Evolutionary conservation across 106 monocot genomes (phyloP).

Genomic region (Iris macrosiphon): DNA sequence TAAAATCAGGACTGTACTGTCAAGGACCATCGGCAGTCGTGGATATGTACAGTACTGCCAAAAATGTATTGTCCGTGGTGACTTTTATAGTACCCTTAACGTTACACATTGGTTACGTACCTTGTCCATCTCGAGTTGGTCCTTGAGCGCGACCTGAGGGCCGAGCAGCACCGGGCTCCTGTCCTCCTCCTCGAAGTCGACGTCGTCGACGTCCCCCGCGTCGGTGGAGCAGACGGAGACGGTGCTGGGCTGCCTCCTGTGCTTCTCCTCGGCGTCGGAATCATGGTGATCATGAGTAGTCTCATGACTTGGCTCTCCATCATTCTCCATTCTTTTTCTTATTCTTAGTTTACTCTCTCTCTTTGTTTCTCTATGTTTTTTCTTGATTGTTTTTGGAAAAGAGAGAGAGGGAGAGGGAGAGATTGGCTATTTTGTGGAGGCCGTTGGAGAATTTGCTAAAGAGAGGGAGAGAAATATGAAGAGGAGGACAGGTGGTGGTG

Average conservation of each 20-base stretch:
- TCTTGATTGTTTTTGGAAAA: background rate
- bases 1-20: too few relatives aligned
- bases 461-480: too few relatives aligned
- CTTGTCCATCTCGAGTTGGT: constrained; percentile 80
- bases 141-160: constrained; percentile 60
- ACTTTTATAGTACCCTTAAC: too few relatives aligned
- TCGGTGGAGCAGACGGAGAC: constrained; percentile 3
- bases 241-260: background rate
- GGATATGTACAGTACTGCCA: too few relatives aligned
- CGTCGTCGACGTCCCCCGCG: background rate
- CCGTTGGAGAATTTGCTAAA: too few relatives aligned
- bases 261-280: background rate
- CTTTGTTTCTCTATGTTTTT: background rate
- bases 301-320: too few relatives aligned
- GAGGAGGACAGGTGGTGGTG: too few relatives aligned
- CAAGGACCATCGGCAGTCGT: too few relatives aligned
- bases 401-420: background rate
- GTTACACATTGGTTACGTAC: constrained; percentile 13
- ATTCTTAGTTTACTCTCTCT: background rate
- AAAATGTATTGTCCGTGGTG: too few relatives aligned
- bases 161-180: constrained; percentile 35
- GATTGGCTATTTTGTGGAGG: background rate
- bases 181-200: constrained; percentile 39
- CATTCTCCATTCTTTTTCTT: background rate
- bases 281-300: too few relatives aligned